These are phyloP conservation scores for Malus hybrid DNA, from an alignment of 331 rosid species.

Conservation along the genomic window DNA sequence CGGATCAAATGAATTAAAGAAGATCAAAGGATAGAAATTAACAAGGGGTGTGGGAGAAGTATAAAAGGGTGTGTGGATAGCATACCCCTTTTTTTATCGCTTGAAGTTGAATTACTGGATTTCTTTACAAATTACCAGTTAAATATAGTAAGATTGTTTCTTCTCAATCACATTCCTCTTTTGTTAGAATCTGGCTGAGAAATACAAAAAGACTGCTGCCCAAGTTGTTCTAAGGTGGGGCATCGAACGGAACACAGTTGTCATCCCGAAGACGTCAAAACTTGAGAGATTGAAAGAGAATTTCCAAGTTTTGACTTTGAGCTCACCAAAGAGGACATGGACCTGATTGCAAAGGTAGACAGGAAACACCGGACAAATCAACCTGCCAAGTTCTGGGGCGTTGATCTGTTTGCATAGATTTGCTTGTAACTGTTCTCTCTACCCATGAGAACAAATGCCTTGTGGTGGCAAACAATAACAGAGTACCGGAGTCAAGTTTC, in stretches of 20 bases:
- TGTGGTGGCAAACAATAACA: neutral
- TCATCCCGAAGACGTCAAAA: slow-evolving; percentile 83
- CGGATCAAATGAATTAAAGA: no score
- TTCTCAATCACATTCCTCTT: neutral
- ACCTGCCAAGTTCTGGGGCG: slow-evolving; percentile 52
- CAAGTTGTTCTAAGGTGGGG: slow-evolving; percentile 84
- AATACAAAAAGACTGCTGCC: slow-evolving; percentile 56
- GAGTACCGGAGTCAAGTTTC: neutral
- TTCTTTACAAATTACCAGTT: neutral
- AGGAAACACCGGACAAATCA: slow-evolving; percentile 38
- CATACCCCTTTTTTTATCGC: no score
- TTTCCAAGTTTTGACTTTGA: slow-evolving; percentile 58
- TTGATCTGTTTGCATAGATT: slow-evolving; percentile 59
- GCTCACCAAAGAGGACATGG: slow-evolving; percentile 49
- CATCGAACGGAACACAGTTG: slow-evolving; percentile 55
- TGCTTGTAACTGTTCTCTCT: neutral
- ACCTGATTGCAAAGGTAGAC: slow-evolving; percentile 28
- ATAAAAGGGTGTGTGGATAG: no score
- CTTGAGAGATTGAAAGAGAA: slow-evolving; percentile 73
- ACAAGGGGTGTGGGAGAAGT: no score
- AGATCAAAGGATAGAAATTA: no score
- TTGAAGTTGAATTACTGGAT: neutral
- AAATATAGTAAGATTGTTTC: neutral
- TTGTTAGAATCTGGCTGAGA: slow-evolving; percentile 58
- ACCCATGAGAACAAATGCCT: neutral